phyloP scores from a whole-genome alignment of 768 basidiomycete genomes.

The Plicaturopsis crispa region DNA sequence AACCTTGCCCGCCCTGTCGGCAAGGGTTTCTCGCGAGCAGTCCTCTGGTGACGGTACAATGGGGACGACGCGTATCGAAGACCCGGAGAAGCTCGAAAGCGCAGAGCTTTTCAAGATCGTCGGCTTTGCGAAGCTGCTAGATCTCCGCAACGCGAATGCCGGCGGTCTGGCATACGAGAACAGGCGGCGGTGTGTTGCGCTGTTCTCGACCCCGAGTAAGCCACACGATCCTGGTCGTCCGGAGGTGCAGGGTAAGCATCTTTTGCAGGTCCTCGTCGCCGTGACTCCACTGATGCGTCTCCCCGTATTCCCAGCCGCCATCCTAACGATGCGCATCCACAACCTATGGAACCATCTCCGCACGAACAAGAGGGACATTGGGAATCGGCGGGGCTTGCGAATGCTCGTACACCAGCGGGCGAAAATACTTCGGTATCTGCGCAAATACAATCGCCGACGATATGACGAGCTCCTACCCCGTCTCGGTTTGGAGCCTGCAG shows the following conservation, averaged over 20 bases:
- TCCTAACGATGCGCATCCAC: slow-evolving; percentile 81
- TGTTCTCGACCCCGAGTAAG: slow-evolving; percentile 67
- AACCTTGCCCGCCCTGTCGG: slow-evolving; percentile 49
- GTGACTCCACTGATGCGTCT: background rate
- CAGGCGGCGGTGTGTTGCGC: slow-evolving; percentile 64
- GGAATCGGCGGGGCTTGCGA: slow-evolving; percentile 70
- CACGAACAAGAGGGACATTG: slow-evolving; percentile 64
- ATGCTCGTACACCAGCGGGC: slow-evolving; percentile 78
- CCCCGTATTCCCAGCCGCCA: slow-evolving; percentile 50
- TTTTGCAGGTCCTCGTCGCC: no score
- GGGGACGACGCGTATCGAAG: slow-evolving; percentile 12
- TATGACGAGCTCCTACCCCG: slow-evolving; percentile 68
- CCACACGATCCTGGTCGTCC: slow-evolving; percentile 73
- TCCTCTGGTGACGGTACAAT: slow-evolving; percentile 4
- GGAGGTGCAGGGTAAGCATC: slow-evolving; percentile 79
- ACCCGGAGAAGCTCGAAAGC: slow-evolving; percentile 17
- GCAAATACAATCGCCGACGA: slow-evolving; percentile 50
- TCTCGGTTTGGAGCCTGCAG: slow-evolving; percentile 68
- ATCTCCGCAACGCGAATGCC: slow-evolving; percentile 84
- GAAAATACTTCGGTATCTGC: slow-evolving; percentile 75
- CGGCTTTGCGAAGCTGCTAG: slow-evolving; percentile 61
- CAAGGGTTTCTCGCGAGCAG: slow-evolving; percentile 3
- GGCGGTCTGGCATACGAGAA: slow-evolving; percentile 86
- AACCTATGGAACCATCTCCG: slow-evolving; percentile 71
- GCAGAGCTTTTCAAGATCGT: slow-evolving; percentile 39